Conservation (phyloP, 768 basidiomycete genomes). For the Termitomyces sp. region DNA sequence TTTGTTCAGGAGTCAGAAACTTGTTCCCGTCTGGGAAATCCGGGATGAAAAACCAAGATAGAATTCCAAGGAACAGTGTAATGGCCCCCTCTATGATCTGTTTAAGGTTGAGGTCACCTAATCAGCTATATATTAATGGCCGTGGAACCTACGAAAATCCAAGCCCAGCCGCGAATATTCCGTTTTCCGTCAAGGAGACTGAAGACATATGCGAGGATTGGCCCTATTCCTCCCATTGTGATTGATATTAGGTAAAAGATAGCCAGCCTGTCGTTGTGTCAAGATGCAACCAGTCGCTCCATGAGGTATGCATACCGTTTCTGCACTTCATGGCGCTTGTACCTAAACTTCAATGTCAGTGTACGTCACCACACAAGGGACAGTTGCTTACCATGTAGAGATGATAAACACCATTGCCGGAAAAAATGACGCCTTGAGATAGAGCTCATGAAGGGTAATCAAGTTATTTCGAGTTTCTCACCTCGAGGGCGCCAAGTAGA, state of each 20-base stretch:
- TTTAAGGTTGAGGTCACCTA: background rate
- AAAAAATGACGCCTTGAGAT: slow-evolving; percentile 38
- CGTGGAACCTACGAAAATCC: slow-evolving; percentile 40
- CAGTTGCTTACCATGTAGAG: slow-evolving; percentile 35
- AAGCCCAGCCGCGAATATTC: slow-evolving; percentile 43
- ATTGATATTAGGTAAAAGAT: slow-evolving; percentile 38
- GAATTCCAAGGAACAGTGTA: slow-evolving; percentile 36
- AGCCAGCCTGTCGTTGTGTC: slow-evolving; percentile 26
- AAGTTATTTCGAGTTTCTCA: slow-evolving; percentile 11
- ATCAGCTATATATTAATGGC: background rate
- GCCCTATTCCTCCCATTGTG: slow-evolving; percentile 37
- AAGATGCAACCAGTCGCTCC: background rate
- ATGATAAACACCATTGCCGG: slow-evolving; percentile 44
- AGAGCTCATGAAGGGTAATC: background rate
- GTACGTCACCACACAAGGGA: background rate
- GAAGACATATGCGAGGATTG: slow-evolving; percentile 41
- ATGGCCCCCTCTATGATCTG: slow-evolving; percentile 45
- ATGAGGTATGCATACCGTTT: slow-evolving; percentile 27
- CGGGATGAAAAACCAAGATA: slow-evolving; percentile 40
- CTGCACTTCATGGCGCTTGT: slow-evolving; percentile 44
- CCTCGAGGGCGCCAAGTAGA: slow-evolving; percentile 44
- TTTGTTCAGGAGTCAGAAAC: slow-evolving; percentile 41
- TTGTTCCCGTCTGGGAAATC: slow-evolving; percentile 46
- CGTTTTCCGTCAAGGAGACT: slow-evolving; percentile 36
- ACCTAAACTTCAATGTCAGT: slow-evolving; percentile 25